A percentile compares a stretch with the other conserved stretches of the same genome.
These are phyloP conservation scores for Pinus tabuliformis DNA, from an alignment of 75 land plant genomes.

Conservation along the genomic window DNA sequence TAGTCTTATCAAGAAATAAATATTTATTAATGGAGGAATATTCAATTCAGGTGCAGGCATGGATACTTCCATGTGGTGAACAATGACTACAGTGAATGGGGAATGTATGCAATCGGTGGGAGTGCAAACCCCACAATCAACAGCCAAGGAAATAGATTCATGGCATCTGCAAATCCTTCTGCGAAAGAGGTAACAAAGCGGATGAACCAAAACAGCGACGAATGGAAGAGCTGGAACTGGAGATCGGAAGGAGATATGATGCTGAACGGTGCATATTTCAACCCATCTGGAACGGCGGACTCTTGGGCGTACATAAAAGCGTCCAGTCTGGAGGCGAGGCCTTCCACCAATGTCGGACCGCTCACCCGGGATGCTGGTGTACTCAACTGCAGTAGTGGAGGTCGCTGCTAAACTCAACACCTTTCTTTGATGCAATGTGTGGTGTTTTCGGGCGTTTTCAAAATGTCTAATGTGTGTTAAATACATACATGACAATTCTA, in stretches of 20 bases:
- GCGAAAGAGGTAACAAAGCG: slow-evolving; percentile 61
- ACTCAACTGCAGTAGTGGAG: background rate
- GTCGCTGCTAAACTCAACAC: background rate
- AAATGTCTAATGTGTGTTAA: too few species aligned
- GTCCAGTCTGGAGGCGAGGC: slow-evolving; percentile 52
- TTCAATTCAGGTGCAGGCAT: slow-evolving; percentile 19
- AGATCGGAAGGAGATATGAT: slow-evolving; percentile 71
- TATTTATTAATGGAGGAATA: background rate
- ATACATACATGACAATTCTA: too few species aligned
- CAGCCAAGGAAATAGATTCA: slow-evolving; percentile 38
- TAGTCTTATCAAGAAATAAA: background rate
- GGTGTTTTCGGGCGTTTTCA: too few species aligned
- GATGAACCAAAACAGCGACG: slow-evolving; percentile 41
- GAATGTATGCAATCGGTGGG: slow-evolving; percentile 49
- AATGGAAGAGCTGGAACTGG: slow-evolving; percentile 80
- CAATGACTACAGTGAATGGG: slow-evolving; percentile 35
- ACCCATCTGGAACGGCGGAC: slow-evolving; percentile 54
- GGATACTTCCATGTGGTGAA: slow-evolving; percentile 43
- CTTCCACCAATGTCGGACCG: slow-evolving; percentile 38
- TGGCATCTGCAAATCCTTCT: slow-evolving; percentile 16
- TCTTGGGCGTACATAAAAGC: slow-evolving; percentile 52
- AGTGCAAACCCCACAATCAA: slow-evolving; percentile 36
- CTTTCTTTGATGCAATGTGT: too few species aligned
- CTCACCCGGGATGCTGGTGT: slow-evolving; percentile 58
- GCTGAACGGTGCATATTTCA: slow-evolving; percentile 81